A percentile compares a stretch with the other conserved stretches of the same genome.
Evolutionary conservation across 257 asterid species (phyloP).

Genomic region (Fraxinus americana): DNA sequence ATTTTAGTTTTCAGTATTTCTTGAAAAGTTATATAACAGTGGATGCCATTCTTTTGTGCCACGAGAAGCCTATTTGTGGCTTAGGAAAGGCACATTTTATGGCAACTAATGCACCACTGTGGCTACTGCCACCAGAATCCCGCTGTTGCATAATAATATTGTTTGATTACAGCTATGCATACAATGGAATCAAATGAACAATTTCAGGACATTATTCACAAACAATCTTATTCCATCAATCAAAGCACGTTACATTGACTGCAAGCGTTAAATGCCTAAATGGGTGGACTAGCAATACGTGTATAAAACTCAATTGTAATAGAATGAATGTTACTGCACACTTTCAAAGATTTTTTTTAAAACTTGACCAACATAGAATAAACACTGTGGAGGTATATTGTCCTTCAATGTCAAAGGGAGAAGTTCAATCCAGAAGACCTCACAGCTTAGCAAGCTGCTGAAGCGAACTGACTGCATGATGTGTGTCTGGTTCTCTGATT

Average conservation of each 20-base stretch:
- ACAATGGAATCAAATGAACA: background rate
- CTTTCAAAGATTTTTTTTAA: background rate
- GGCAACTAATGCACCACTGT: background rate
- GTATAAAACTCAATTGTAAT: background rate
- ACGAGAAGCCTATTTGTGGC: background rate
- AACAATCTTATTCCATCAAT: background rate
- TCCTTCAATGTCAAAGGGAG: background rate
- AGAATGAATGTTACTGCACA: background rate
- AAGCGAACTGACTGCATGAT: background rate
- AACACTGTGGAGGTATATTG: background rate
- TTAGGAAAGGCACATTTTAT: background rate
- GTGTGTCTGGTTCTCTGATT: slow-evolving; percentile 11
- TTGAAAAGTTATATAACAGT: no score
- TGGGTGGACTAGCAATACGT: background rate
- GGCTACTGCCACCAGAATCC: background rate
- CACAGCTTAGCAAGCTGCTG: background rate
- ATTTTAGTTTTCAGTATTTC: background rate
- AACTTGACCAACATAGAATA: background rate
- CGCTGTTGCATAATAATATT: background rate
- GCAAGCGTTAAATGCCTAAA: background rate
- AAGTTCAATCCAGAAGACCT: no score
- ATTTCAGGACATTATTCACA: background rate
- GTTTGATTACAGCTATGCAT: background rate
- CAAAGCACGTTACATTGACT: background rate
- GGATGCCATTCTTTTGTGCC: background rate